phyloP scores from a whole-genome alignment of 1,284 basidiomycete species.

The Cryptococcus sp. region DNA sequence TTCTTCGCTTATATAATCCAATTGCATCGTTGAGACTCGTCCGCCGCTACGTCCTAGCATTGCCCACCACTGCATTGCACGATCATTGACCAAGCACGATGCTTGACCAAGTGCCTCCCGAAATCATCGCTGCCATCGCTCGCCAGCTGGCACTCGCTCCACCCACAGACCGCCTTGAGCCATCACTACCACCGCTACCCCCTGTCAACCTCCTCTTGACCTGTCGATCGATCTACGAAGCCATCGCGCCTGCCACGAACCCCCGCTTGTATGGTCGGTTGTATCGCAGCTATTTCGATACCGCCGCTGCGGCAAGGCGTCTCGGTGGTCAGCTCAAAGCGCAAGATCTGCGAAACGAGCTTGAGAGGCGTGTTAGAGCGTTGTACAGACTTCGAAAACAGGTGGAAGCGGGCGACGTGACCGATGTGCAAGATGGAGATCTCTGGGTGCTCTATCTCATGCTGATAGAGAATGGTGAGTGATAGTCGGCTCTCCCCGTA shows the following conservation, averaged over 20 bases:
- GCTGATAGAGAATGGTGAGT: conserved; percentile 65
- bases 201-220: conserved; percentile 59
- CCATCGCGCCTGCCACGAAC: conserved; percentile 57
- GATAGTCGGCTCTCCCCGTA: too few relatives aligned
- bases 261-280: conserved; percentile 64
- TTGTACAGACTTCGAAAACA: conserved; percentile 34
- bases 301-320: conserved; percentile 61
- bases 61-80: too few relatives aligned
- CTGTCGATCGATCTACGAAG: conserved; percentile 55
- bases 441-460: conserved; percentile 66
- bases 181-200: conserved; percentile 32
- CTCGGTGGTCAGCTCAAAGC: conserved; percentile 44
- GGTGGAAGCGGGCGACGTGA: conserved; percentile 28
- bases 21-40: too few relatives aligned
- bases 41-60: too few relatives aligned
- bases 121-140: conserved; percentile 64
- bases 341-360: conserved; percentile 35
- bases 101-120: conserved; percentile 60
- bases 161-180: conserved; percentile 45
- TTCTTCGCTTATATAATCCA: too few relatives aligned
- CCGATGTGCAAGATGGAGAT: conserved; percentile 46
- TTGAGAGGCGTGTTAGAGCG: conserved; percentile 36
- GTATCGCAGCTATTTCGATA: conserved; percentile 66
- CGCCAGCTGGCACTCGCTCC: conserved; percentile 54
- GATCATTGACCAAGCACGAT: conserved; percentile 15